phyloP scores from a whole-genome alignment of 441 rosid species.

The Codiaeum variegatum region DNA sequence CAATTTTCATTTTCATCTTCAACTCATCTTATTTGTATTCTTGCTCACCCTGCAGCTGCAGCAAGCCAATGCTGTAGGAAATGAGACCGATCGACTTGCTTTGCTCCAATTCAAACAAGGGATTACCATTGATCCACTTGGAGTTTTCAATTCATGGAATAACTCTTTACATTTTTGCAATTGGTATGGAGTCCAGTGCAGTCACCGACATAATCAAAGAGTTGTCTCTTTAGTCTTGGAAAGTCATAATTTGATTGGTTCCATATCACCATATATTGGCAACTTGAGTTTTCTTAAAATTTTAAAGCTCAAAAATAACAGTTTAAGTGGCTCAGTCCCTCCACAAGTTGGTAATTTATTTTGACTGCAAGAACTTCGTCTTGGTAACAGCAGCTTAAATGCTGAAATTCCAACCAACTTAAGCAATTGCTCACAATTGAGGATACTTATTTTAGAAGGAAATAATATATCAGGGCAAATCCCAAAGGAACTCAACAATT shows the following conservation, averaged over 20 bases:
- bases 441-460: background rate
- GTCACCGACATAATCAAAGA: background rate
- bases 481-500: background rate
- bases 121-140: background rate
- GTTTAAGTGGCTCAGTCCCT: background rate
- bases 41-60: background rate
- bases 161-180: background rate
- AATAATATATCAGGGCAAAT: slow-evolving; percentile 5
- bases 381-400: background rate
- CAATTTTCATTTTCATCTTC: background rate
- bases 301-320: background rate
- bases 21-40: background rate
- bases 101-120: slow-evolving; percentile 8
- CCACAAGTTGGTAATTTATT: background rate
- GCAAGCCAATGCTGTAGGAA: slow-evolving; percentile 2
- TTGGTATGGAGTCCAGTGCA: background rate
- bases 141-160: slow-evolving; percentile 4
- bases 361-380: background rate
- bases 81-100: background rate
- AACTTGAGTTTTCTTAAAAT: background rate
- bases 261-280: background rate
- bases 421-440: background rate
- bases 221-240: background rate
- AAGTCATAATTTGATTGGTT: background rate
- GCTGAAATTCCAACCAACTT: slow-evolving; percentile 1